Base-by-base conservation (phyloP, 805 yeast genomes). In the Suhomyces canberraensis region DNA sequence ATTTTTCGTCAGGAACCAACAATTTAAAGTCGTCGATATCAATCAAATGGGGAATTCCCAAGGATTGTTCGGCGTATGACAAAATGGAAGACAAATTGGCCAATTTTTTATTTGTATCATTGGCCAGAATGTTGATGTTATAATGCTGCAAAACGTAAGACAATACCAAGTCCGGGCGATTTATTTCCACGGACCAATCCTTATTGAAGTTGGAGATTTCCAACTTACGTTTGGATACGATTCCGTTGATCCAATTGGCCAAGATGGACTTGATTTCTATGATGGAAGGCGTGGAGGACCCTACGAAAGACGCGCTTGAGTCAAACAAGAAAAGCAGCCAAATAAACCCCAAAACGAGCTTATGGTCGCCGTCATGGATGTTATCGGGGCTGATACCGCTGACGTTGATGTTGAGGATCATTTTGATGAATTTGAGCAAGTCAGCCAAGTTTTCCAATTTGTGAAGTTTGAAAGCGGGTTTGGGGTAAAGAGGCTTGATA, bases 1-100 rank as follows among this genome's bases (percentile, higher is more conserved):
- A 69, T 44, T 76, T 71, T 44, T 81, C 87, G 44, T 81, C 86
- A 0, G 83, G 83, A 16, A 61, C 64, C 11, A 60, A 50, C 16
- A 65, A 60, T 25, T 60, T 60, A 39, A 79, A 66, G 54, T 78
- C 84, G 24, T 76, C 79, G 1, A 66, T 70, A 36, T 78, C 81
- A 4, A 78, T 66, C 34, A 81, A 56, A 32, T 61, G 66, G 1
- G 78, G 75, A 19, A 81, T 74, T 1, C 73, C 76, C 16, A 75
- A 54, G 8, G 64, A 47, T 11, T 64, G 58, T 11, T 69, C 61
- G 0, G 81, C 79, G 19, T 64, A 37, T 11, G 21, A n/a, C 16
- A 37, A 21, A 11, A 37, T 33, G 25, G 41, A 51, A 29, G 17
- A 56, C 59, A 46, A 61, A 43, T 50, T 69, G 53, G 24, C 55